Conservation (phyloP, 768 basidiomycete species). For the Amanita muscaria region DNA sequence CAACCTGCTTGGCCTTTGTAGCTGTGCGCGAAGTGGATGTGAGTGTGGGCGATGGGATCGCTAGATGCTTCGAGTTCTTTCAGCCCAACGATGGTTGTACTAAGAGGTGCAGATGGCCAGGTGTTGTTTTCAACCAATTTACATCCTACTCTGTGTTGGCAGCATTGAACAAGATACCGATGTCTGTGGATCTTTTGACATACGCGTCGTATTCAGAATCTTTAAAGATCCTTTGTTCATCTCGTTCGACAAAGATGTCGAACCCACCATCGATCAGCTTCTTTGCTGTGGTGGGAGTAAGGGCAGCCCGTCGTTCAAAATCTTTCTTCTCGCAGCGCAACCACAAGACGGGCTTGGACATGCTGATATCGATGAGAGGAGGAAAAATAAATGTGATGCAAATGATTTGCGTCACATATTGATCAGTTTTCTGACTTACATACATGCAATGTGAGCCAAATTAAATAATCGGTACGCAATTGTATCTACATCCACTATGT, state of each 20-base stretch:
- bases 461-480: background rate
- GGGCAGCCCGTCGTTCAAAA: conserved; percentile 86
- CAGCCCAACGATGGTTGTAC: conserved; percentile 82
- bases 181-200: conserved; percentile 18
- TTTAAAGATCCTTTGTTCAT: conserved; percentile 89
- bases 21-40: conserved; percentile 98
- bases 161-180: background rate
- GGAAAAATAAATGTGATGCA: background rate
- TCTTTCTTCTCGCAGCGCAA: conserved; percentile 95
- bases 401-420: too few relatives aligned
- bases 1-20: conserved; percentile 95
- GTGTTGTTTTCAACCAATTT: conserved; percentile 78
- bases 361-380: conserved; percentile 14
- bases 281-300: conserved; percentile 89
- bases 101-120: conserved; percentile 74
- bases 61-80: conserved; percentile 89
- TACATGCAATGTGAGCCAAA: background rate
- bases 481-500: background rate
- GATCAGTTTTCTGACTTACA: too few relatives aligned
- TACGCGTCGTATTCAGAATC: conserved; percentile 91
- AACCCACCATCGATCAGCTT: conserved; percentile 85
- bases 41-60: conserved; percentile 82
- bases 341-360: conserved; percentile 66
- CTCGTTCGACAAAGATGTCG: conserved; percentile 85
- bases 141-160: conserved; percentile 88